Percentiles rank a stretch among this genome's conserved stretches.
Conservation (phyloP, 148 eudicot species). For the Rhododendron kiyosumense region DNA sequence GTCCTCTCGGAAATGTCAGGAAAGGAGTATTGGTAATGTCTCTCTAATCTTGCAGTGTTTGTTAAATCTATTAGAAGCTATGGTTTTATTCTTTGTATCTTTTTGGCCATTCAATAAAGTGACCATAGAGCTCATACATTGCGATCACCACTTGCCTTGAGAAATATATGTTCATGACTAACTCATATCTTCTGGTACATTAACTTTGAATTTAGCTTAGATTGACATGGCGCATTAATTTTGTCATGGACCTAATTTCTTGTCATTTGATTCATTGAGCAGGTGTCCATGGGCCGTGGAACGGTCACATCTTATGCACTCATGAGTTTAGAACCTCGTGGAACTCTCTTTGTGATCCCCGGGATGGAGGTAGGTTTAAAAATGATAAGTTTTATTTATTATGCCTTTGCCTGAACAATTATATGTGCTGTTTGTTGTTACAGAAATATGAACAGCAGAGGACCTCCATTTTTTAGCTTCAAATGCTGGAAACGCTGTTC, state of each 20-base stretch:
- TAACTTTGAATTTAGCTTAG: neutral
- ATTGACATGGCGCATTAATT: neutral
- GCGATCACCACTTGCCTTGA: neutral
- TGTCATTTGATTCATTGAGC: conserved; percentile 13
- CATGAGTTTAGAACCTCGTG: conserved; percentile 92
- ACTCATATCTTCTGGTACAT: neutral
- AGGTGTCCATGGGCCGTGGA: conserved; percentile 95
- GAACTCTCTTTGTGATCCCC: conserved; percentile 77
- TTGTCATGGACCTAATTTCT: conserved; percentile 3
- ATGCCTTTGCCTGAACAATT: neutral
- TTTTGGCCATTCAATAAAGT: neutral
- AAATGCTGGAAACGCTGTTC: neutral
- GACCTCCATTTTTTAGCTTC: neutral
- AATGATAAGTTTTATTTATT: neutral
- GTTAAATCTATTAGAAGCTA: neutral
- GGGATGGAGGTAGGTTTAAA: conserved; percentile 74
- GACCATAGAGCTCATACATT: neutral
- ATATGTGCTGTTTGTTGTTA: neutral
- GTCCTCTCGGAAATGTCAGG: conserved; percentile 91
- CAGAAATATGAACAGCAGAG: neutral
- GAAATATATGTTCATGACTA: neutral
- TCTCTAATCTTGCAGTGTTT: conserved; percentile 7
- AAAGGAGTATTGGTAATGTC: conserved; percentile 89
- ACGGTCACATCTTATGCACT: conserved; percentile 78
- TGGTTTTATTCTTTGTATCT: neutral